phyloP scores from a whole-genome alignment of 768 basidiomycete species.

The Tylopilus plumbeoviolaceoides region DNA sequence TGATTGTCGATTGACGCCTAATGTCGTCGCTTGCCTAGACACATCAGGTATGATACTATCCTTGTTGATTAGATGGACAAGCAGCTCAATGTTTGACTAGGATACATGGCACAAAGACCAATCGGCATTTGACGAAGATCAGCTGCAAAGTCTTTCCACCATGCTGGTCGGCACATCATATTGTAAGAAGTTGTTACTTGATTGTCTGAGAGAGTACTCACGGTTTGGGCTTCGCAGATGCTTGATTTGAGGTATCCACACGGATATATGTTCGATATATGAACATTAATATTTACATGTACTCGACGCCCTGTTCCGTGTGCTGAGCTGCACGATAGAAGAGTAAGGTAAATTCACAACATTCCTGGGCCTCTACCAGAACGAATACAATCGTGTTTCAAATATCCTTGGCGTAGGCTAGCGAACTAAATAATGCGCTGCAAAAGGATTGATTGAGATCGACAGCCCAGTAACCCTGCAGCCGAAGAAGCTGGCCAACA shows the following conservation, averaged over 20 bases:
- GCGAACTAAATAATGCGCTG: constrained; percentile 1
- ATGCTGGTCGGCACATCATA: constrained; percentile 91
- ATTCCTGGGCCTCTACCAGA: neutral
- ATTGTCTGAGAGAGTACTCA: constrained; percentile 9
- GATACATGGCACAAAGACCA: constrained; percentile 94
- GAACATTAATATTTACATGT: constrained; percentile 3
- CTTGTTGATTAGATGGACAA: constrained; percentile 1
- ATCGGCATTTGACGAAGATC: constrained; percentile 82
- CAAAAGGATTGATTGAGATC: constrained; percentile 15
- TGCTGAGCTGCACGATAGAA: neutral
- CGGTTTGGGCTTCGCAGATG: constrained; percentile 15
- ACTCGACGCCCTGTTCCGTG: neutral
- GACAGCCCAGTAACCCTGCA: neutral
- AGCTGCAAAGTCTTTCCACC: constrained; percentile 78
- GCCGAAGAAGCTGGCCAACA: neutral
- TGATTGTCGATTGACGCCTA: constrained; percentile 1
- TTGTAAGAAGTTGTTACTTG: constrained; percentile 46
- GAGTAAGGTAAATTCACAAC: constrained; percentile 1
- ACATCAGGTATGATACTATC: constrained; percentile 48
- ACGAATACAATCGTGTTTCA: neutral
- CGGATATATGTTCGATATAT: neutral
- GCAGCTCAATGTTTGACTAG: constrained; percentile 34
- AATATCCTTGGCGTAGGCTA: neutral
- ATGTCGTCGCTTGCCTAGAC: constrained; percentile 37
- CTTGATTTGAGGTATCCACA: constrained; percentile 18